These are phyloP conservation scores for Gillenia trifoliata DNA, from an alignment of 306 rosid species.

Conservation along the genomic window DNA sequence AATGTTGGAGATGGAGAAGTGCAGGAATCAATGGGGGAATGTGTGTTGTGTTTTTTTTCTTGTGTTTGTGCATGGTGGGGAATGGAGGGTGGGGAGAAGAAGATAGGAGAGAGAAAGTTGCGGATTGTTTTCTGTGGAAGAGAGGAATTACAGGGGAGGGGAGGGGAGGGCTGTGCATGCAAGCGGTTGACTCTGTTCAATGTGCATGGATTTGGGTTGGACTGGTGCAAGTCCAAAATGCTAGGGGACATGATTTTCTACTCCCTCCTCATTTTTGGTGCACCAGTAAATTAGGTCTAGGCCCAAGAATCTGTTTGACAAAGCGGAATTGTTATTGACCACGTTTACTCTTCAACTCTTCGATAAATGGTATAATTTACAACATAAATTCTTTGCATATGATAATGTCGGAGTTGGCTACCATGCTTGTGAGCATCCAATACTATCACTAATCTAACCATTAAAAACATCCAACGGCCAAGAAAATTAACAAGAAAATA, in stretches of 20 bases:
- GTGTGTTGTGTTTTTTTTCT: neutral
- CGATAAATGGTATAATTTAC: no score
- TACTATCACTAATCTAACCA: no score
- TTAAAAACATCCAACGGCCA: no score
- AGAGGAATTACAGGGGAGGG: conserved; percentile 38
- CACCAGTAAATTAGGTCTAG: neutral
- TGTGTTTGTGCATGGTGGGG: neutral
- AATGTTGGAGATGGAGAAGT: neutral
- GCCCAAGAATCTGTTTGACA: neutral
- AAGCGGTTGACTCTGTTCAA: conserved; percentile 2
- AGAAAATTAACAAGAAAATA: no score
- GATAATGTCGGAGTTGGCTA: no score
- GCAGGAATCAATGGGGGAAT: neutral
- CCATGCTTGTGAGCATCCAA: no score
- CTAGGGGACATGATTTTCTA: neutral
- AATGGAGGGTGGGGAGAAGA: neutral
- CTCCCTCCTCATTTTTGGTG: neutral
- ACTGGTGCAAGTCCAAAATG: neutral
- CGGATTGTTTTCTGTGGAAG: conserved; percentile 20
- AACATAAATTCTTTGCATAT: no score
- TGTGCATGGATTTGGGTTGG: neutral
- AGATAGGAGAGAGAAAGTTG: neutral
- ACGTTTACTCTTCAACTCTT: neutral
- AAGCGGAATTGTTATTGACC: neutral
- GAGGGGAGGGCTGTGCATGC: neutral